These are phyloP conservation scores for Claviceps paspali DNA, from an alignment of 2,329 filamentous ascomycete species.

Conservation along the genomic window DNA sequence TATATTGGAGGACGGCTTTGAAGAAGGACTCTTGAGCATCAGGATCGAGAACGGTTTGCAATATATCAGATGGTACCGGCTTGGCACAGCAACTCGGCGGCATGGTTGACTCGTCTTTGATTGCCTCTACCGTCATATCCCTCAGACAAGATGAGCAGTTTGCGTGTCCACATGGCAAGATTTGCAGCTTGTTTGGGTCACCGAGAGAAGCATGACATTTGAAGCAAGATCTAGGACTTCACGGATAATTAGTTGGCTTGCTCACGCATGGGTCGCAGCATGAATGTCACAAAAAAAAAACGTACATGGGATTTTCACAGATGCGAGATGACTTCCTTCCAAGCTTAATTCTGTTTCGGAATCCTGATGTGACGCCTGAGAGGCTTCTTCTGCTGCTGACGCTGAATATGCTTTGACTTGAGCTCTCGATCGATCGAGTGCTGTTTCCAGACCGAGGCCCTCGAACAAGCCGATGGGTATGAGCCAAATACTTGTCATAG, in stretches of 20 bases:
- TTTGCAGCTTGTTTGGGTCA: slow-evolving; percentile 27
- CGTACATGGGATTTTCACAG: slow-evolving; percentile 20
- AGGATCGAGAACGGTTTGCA: slow-evolving; percentile 32
- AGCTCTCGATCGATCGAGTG: slow-evolving; percentile 15
- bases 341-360: slow-evolving; percentile 27
- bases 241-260: background rate
- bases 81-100: slow-evolving; percentile 45
- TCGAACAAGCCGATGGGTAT: slow-evolving; percentile 27
- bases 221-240: slow-evolving; percentile 33
- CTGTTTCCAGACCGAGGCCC: slow-evolving; percentile 24
- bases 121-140: slow-evolving; percentile 38
- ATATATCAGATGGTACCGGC: slow-evolving; percentile 32
- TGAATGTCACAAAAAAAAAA: background rate
- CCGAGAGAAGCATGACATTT: slow-evolving; percentile 40
- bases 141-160: slow-evolving; percentile 41
- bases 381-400: slow-evolving; percentile 29
- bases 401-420: slow-evolving; percentile 27
- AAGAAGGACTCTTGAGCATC: slow-evolving; percentile 40
- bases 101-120: slow-evolving; percentile 43
- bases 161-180: slow-evolving; percentile 40
- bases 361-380: slow-evolving; percentile 27
- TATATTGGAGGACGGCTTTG: slow-evolving; percentile 40
- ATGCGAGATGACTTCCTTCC: slow-evolving; percentile 22
- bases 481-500: slow-evolving; percentile 36
- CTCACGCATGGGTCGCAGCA: background rate